Conservation (phyloP, 2,329 filamentous ascomycete species). For the Fusarium coffeatum region DNA sequence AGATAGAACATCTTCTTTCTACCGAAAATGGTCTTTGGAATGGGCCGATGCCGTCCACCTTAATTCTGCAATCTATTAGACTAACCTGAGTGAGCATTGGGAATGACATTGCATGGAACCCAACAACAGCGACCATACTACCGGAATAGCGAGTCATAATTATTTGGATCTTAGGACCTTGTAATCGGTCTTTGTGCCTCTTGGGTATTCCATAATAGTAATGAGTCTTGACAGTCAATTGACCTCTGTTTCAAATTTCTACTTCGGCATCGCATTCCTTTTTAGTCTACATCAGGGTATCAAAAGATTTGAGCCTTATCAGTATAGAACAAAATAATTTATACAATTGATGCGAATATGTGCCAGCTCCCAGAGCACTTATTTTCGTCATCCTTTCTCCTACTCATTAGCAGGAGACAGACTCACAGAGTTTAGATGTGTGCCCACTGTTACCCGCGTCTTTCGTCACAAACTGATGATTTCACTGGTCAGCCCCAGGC, state of each 20-base stretch:
- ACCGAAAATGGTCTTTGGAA: not conserved
- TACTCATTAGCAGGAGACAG: not conserved
- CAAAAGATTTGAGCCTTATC: too few relatives aligned
- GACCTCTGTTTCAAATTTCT: not conserved
- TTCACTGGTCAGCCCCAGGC: constrained; percentile 22
- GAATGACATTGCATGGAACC: not conserved
- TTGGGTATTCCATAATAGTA: not conserved
- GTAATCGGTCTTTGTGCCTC: not conserved
- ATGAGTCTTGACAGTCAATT: not conserved
- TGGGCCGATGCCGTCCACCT: not conserved
- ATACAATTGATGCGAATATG: not conserved
- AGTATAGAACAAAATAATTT: not conserved
- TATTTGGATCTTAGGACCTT: not conserved
- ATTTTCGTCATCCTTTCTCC: not conserved
- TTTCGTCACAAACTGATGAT: constrained; percentile 13
- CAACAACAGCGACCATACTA: not conserved
- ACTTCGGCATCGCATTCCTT: constrained; percentile 15
- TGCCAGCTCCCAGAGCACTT: not conserved
- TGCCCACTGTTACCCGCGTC: constrained; percentile 23
- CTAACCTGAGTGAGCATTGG: not conserved
- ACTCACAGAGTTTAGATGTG: not conserved
- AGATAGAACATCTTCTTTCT: not conserved
- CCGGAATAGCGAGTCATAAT: not conserved
- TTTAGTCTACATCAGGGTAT: not conserved
- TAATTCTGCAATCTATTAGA: not conserved